These are phyloP conservation scores for Gaeumannomyces sp. DNA, from an alignment of 2,329 filamentous ascomycete species.

Conservation along the genomic window DNA sequence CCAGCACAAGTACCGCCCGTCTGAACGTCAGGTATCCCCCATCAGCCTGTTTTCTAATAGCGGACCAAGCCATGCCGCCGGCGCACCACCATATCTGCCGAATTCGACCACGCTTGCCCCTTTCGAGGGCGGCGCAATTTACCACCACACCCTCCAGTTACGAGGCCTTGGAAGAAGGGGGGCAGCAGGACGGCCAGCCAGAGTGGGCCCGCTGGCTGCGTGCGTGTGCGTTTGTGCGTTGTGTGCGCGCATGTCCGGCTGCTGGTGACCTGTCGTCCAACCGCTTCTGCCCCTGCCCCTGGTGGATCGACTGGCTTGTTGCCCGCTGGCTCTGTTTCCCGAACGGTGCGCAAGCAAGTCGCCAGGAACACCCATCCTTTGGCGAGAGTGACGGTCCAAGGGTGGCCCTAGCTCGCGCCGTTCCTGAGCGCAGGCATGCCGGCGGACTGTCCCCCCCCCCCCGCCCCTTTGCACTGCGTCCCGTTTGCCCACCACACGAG, in stretches of 20 bases:
- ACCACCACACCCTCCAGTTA: conserved; percentile 1
- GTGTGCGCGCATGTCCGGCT: neutral
- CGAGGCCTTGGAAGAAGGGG: neutral
- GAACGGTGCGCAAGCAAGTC: conserved; percentile 1
- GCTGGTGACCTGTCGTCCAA: conserved; percentile 1
- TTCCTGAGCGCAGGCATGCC: neutral
- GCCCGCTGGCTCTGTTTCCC: neutral
- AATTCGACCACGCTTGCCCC: conserved; percentile 9
- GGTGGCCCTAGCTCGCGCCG: neutral
- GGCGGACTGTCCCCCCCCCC: neutral
- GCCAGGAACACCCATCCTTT: neutral
- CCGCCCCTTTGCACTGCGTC: conserved; percentile 3
- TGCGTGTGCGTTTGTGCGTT: neutral
- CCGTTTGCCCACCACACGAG: neutral
- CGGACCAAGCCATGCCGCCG: conserved; percentile 13
- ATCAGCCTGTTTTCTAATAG: conserved; percentile 9
- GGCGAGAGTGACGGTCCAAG: neutral
- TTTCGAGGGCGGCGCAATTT: conserved; percentile 9
- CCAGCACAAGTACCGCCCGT: neutral
- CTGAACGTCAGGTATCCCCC: neutral
- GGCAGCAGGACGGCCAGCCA: neutral
- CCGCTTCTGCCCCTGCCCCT: conserved; percentile 2
- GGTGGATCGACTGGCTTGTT: neutral
- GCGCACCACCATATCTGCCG: conserved; percentile 12
- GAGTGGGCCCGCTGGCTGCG: neutral